Base-by-base conservation (phyloP, 768 basidiomycete genomes). In the Xerocomellus intermedius region DNA sequence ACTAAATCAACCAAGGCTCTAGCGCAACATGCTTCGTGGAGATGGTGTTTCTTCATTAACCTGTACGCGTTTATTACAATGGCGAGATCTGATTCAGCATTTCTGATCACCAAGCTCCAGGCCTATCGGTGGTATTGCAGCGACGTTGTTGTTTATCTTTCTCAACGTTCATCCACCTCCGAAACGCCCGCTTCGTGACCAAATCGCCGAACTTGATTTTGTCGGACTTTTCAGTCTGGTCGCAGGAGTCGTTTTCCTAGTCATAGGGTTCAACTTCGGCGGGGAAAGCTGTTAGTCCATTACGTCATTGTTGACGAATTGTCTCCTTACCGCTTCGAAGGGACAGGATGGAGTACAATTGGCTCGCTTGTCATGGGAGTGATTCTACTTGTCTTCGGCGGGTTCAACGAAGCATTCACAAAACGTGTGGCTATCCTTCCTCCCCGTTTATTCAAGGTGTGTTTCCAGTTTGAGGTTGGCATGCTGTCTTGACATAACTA, bases 41-140 rank as follows among this genome's bases (percentile, higher is more conserved):
- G 91, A 74, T 92, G 90, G 89, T 87, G 86, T 63, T 89, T 89
- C 69, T 89, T 81, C 66, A 83, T 89, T 60, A 88, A 88, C 61
- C 61, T 89, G 86, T 85, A 62, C 49, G 82, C 62, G 28, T 32
- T n/a, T 33, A 7, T 0, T 24, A 8, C 8, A 19, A 30, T 10
- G 8, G 2, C 7, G 28, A 6, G 1, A 21, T 54, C 42, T 1
- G 19, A 33, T 5, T 33, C 33, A 6, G 13, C 12, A 33, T 42
- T n/a, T 36, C 39, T 42, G 21, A 48, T 45, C 19, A 33, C 33
- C 14, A 14, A 33, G 21, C 5, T 8, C 55, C 6, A 89, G 88
- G 48, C 89, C 89, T 1, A 85, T 87, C 1, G 89, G 86, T 30
- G 87, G 84, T 26, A 54, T 84, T 37, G 86, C 86, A 13, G 80